Evolutionary conservation across 1,284 basidiomycete species (phyloP), one percentile per base, ranked within the genome.

Genomic region (Microbotryum scabiosae): DNA sequence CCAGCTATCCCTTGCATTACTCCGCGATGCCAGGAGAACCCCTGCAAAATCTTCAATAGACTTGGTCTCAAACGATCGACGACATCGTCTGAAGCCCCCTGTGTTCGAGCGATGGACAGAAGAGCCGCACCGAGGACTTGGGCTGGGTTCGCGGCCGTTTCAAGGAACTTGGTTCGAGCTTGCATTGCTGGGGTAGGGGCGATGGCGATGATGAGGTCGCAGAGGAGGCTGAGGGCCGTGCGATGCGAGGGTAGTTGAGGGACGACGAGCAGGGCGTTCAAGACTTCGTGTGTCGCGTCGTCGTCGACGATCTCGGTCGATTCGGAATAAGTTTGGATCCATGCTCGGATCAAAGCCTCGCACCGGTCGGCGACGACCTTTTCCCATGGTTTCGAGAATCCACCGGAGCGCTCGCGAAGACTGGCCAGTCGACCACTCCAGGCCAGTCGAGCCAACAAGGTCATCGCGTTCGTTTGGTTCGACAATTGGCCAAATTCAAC

Each of bases 1-100:
- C 46, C n/a, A 5, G 63, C 63, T 23, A 69, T 45, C 7, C 61
- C 63, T 26, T 51, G 44, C 62, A 71, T 62, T 20, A 70, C 66
- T 16, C 52, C 57, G 0, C 69, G 68, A 51, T 71, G 70, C 70
- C 70, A 71, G 3, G 66, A 54, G 26, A 65, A 70, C 23, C 61
- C 51, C 36, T 67, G 49, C 26, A 69, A 23, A 18, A 49, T 49
- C 12, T 23, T 49, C 10, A 49, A 18, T 5, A 23, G 21, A 41
- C 36, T 41, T 12, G 36, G 36, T 41, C 36, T 41, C 36, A 41
- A 41, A 18, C 36, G 36, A 41, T 41, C 36, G 36, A 41, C 36
- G 36, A 41, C 36, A 18, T 41, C 2, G 16, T 18, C 36, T 18
- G 36, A 41, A 41, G 36, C 10, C 14, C 4, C 12, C 36, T 41